A percentile compares a stretch with the other conserved stretches of the same genome.
Evolutionary conservation across 495 filamentous ascomycete species (phyloP).

Genomic region (Physcia stellaris): DNA sequence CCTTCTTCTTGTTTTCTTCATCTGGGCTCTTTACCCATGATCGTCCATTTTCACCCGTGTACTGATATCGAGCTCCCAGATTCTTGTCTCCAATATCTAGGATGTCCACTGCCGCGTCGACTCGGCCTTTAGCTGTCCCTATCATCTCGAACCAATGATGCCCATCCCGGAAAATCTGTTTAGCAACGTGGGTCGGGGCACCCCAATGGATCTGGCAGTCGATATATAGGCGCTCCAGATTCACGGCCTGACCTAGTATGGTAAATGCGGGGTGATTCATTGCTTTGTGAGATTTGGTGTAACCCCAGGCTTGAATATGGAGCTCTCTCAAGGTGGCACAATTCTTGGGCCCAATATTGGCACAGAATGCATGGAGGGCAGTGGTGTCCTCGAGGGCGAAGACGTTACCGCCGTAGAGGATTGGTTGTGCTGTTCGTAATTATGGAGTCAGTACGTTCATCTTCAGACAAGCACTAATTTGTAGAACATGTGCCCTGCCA

Average conservation of each 20-base stretch:
- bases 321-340: conserved; percentile 2
- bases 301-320: conserved; percentile 5
- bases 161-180: conserved; percentile 6
- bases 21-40: too few relatives aligned
- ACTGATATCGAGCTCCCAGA: too few relatives aligned
- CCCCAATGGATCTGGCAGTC: conserved; percentile 3
- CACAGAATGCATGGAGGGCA: too few relatives aligned
- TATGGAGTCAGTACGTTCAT: too few relatives aligned
- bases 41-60: too few relatives aligned
- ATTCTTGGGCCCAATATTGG: conserved; percentile 5
- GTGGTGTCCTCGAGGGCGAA: conserved; percentile 8
- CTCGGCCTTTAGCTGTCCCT: too few relatives aligned
- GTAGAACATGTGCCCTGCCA: too few relatives aligned
- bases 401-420: conserved; percentile 8
- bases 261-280: conserved; percentile 9
- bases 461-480: neutral
- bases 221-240: conserved; percentile 3
- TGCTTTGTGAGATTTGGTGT: conserved; percentile 5
- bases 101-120: too few relatives aligned
- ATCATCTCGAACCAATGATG: conserved; percentile 7
- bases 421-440: too few relatives aligned
- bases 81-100: too few relatives aligned
- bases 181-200: neutral
- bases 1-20: too few relatives aligned
- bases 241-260: conserved; percentile 4